Evolutionary conservation across 257 asterid genomes (phyloP), one percentile per base, ranked within the genome.

Genomic region (Leptodermis oblonga): DNA sequence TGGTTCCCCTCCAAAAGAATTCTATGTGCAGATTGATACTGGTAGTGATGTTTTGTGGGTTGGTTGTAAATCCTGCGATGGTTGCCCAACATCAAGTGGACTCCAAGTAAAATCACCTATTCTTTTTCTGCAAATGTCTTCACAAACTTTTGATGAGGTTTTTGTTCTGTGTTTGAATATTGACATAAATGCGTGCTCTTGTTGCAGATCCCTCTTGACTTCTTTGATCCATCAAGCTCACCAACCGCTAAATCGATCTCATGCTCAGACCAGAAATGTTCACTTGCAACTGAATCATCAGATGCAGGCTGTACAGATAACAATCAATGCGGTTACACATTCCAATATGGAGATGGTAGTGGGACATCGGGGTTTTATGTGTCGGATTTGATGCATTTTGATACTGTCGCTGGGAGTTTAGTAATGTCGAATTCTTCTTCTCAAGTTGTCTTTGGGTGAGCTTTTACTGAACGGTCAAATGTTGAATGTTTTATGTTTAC

Each of bases 1-100:
- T 78, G 99, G 99, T 59, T 86, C 87, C 67, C 97, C 99, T 65
- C 91, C 96, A 30, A 87, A 78, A 74, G 99, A 90, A 72, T 90
- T 93, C 78, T 93, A 79, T 76, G 99, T 93, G 67, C 99, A 93
- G 82, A 90, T 93, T 65, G 98, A 93, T 80, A 90, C 98, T 8
- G 98, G 98, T 61, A 93, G 98, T 79, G 97, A 93, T 86, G 99
- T 90, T 58, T 68, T 93, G 65, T 93, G 99, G 99, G 96, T 93
- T 70, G 77, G 95, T 77, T 93, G 99, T 78, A 78, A 68, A n/a
- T 82, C 96, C 37, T 93, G 99, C 67, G 74, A 81, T 20, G 99
- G 99, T 68, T 93, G 99, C 85, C 99, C 99, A 2, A 87, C 85
- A 31, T 82, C 97, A 54, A 93, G 95, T 62, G 99, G 96, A 66